phyloP scores from a whole-genome alignment of 345 rosid species.

The Syzygium oleosum region DNA sequence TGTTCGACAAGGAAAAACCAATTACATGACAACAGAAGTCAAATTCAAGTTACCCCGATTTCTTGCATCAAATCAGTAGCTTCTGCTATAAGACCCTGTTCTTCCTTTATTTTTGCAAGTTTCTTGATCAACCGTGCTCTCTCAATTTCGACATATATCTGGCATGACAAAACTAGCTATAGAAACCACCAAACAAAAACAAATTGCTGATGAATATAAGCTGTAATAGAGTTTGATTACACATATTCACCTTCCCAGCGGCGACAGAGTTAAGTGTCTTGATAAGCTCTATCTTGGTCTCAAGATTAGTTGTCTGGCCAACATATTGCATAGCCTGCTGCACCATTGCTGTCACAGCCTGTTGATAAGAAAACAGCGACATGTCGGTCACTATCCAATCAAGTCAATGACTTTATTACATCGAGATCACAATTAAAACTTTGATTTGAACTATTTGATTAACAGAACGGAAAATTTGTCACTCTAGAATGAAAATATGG shows the following conservation, averaged over 20 bases:
- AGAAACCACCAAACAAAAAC: not conserved
- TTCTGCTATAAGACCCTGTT: conserved; percentile 71
- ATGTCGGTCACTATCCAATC: too few relatives aligned
- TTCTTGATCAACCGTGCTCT: conserved; percentile 79
- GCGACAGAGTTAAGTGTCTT: conserved; percentile 67
- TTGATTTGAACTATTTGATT: too few relatives aligned
- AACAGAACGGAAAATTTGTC: too few relatives aligned
- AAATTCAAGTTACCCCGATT: conserved; percentile 60
- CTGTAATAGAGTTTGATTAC: not conserved
- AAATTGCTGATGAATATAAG: not conserved
- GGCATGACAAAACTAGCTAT: not conserved
- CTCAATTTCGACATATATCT: conserved; percentile 92
- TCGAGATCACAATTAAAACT: too few relatives aligned
- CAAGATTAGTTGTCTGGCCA: conserved; percentile 33
- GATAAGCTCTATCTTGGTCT: conserved; percentile 81
- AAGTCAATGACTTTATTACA: too few relatives aligned
- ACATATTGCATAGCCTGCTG: not conserved
- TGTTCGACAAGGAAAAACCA: not conserved
- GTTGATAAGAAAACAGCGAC: too few relatives aligned
- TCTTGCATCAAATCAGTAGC: conserved; percentile 96
- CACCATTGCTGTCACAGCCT: too few relatives aligned
- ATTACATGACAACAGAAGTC: not conserved
- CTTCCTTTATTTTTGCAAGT: conserved; percentile 88
- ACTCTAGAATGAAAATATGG: too few relatives aligned
- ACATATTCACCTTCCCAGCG: conserved; percentile 63